Evolutionary conservation across 768 basidiomycete species (phyloP).

Genomic region (Gyrodon lividus): DNA sequence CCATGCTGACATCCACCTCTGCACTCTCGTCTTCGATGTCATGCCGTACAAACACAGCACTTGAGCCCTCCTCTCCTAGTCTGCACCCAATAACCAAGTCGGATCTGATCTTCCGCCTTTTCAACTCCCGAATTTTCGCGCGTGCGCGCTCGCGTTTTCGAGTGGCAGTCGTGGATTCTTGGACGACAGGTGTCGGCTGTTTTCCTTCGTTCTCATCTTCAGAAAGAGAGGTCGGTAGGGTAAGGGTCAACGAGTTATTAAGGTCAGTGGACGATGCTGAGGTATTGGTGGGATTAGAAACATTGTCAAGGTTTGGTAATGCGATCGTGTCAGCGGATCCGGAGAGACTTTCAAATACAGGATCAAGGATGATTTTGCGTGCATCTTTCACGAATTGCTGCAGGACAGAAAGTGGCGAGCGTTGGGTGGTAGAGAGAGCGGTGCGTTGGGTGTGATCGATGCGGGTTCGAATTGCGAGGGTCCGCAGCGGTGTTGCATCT

Average conservation of each 20-base stretch:
- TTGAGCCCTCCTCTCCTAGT: constrained; percentile 26
- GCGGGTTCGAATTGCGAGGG: constrained; percentile 43
- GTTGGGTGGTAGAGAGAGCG: constrained; percentile 41
- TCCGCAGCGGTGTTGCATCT: constrained; percentile 58
- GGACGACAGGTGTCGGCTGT: constrained; percentile 9
- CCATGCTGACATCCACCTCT: constrained; percentile 55
- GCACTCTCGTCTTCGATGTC: constrained; percentile 61
- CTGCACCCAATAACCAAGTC: constrained; percentile 33
- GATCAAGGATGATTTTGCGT: constrained; percentile 48
- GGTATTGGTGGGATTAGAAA: constrained; percentile 26
- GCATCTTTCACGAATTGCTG: constrained; percentile 58
- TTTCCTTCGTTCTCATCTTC: constrained; percentile 34
- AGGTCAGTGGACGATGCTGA: constrained; percentile 21
- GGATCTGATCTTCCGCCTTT: constrained; percentile 46
- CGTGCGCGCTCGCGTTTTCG: constrained; percentile 44
- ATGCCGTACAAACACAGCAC: constrained; percentile 52
- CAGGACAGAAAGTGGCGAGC: constrained; percentile 49
- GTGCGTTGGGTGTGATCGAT: constrained; percentile 36
- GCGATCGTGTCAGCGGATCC: constrained; percentile 17
- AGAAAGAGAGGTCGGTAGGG: constrained; percentile 26
- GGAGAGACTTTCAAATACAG: constrained; percentile 32
- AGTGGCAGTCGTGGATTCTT: constrained; percentile 14
- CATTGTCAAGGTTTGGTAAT: constrained; percentile 26
- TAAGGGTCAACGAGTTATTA: constrained; percentile 18
- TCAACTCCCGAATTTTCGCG: constrained; percentile 55